Base-by-base conservation (phyloP, 208 protist species). In the Crithidia mellificae region DNA sequence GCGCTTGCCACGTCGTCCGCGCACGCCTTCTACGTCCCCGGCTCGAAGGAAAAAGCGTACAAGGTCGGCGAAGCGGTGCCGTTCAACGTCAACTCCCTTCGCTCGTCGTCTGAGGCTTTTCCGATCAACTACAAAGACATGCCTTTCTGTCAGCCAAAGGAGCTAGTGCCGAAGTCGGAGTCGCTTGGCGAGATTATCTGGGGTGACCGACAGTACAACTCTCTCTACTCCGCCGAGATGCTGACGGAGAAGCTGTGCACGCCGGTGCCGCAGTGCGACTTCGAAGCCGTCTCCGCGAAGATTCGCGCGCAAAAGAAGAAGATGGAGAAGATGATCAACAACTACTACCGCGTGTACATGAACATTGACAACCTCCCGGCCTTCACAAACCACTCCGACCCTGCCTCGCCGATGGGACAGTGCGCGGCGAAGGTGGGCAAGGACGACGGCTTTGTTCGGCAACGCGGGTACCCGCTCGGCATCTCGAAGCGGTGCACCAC, bases 361-460 rank as follows among this genome's bases (percentile, higher is more conserved):
- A 92, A 66, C 63, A 81, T 96, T 29, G 90, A 96, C 74, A 91
- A 96, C 65, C 75, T 96, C 32, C 86, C 85, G 9, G 78, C 80
- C 17, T 88, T 90, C 59, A 75, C 67, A 44, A 80, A 72, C 63
- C 47, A 39, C 0, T 53, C 61, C 20, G 25, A 62, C 41, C 7
- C 55, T 5, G 19, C 24, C 1, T 52, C 54, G 24, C 27, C 54
- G 6, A 66, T 74, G 46, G 25, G 2, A 15, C 19, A 56, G 36
- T 90, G 76, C 65, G 20, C 11, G 14, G 19, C 43, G 12, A 63
- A 72, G 15, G n/a, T 78, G 19, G 25, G 43, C 24, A 78, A 78
- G 57, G 61, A 80, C 54, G 38, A 72, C 22, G 62, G 56, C 25
- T 71, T 78, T 24, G 59, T 34, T 12, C 65, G 55, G 34, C 83